Percentiles rank a stretch among this genome's conserved stretches.
These are phyloP conservation scores for Leishmania tropica DNA, from an alignment of 208 protist genomes.

Conservation along the genomic window DNA sequence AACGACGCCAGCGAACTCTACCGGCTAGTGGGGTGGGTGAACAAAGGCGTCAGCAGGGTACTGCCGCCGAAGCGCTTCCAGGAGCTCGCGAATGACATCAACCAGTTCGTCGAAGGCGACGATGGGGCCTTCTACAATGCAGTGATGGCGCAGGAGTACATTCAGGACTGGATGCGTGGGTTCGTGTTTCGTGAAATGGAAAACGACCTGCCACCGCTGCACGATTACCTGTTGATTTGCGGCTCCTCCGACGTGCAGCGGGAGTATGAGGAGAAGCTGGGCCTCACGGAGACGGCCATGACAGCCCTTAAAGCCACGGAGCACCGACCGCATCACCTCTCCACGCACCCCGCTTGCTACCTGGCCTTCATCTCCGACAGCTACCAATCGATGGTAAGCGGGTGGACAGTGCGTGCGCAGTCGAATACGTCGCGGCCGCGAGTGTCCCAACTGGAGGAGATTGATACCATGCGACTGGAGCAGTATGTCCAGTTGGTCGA, in stretches of 20 bases:
- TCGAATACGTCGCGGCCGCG: background rate
- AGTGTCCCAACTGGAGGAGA: slow-evolving; percentile 24
- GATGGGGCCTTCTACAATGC: slow-evolving; percentile 54
- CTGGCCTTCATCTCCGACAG: slow-evolving; percentile 58
- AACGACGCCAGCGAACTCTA: slow-evolving; percentile 88
- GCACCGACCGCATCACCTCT: slow-evolving; percentile 72
- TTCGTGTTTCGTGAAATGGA: slow-evolving; percentile 89
- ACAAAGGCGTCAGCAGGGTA: slow-evolving; percentile 48
- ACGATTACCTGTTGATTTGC: slow-evolving; percentile 87
- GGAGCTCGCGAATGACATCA: slow-evolving; percentile 60
- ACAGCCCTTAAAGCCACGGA: slow-evolving; percentile 53
- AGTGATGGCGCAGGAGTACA: slow-evolving; percentile 66
- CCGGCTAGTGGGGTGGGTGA: slow-evolving; percentile 81
- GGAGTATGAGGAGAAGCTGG: slow-evolving; percentile 29
- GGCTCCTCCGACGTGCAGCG: slow-evolving; percentile 58
- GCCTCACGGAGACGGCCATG: slow-evolving; percentile 7
- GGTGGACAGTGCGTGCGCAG: slow-evolving; percentile 1
- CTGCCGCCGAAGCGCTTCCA: slow-evolving; percentile 60
- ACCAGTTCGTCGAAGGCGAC: slow-evolving; percentile 76
- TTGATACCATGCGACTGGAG: slow-evolving; percentile 39
- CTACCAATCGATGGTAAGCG: slow-evolving; percentile 56
- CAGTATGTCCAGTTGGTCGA: slow-evolving; percentile 51
- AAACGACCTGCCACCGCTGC: slow-evolving; percentile 74
- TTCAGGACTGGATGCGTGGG: slow-evolving; percentile 85
- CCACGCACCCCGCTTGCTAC: slow-evolving; percentile 87